phyloP scores from a whole-genome alignment of 2,329 filamentous ascomycete species.

The Capronia americana region DNA sequence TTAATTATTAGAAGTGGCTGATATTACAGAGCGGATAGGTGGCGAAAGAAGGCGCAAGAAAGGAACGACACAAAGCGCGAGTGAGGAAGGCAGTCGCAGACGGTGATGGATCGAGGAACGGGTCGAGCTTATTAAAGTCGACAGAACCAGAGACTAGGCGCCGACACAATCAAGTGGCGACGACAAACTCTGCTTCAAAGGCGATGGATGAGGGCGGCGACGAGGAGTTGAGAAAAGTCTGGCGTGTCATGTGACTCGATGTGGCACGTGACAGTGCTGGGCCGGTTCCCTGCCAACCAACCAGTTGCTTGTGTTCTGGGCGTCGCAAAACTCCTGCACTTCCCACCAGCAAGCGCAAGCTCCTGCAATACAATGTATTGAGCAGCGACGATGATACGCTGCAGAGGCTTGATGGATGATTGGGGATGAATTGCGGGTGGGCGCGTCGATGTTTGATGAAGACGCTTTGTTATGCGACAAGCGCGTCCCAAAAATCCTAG shows the following conservation, averaged over 20 bases:
- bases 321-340: conserved; percentile 1
- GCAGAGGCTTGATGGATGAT: neutral
- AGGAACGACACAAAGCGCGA: conserved; percentile 25
- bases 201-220: conserved; percentile 10
- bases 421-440: neutral
- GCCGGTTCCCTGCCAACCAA: conserved; percentile 3
- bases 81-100: conserved; percentile 10
- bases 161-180: conserved; percentile 42
- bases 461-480: conserved; percentile 8
- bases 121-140: conserved; percentile 17
- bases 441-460: neutral
- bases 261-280: neutral
- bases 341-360: neutral
- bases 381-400: neutral
- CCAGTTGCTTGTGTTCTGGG: neutral
- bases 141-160: neutral
- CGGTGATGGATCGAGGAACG: conserved; percentile 6
- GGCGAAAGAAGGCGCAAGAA: conserved; percentile 23
- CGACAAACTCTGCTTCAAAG: conserved; percentile 21
- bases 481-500: conserved; percentile 4
- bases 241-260: conserved; percentile 12
- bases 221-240: conserved; percentile 12
- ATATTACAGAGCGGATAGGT: conserved; percentile 31
- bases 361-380: neutral
- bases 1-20: conserved; percentile 32